Percentiles rank a stretch among this genome's conserved stretches.
Conservation (phyloP, 1,284 basidiomycete genomes). For the Pseudozyma hubeiensis region DNA sequence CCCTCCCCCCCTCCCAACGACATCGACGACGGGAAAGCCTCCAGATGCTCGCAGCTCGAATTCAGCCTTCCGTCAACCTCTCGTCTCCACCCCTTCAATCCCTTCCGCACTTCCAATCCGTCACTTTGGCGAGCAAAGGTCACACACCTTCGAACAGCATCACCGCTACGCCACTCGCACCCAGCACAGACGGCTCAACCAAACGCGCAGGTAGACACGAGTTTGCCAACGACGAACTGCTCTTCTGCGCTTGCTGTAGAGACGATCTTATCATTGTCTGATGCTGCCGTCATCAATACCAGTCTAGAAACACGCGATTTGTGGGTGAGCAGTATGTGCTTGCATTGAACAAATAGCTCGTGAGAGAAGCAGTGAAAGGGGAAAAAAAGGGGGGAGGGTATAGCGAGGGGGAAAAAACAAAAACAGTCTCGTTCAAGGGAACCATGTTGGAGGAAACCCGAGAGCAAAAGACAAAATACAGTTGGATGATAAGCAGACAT, state of each 20-base stretch:
- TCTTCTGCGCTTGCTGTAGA: slow-evolving; percentile 48
- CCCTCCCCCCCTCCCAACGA: slow-evolving; percentile 34
- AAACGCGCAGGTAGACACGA: slow-evolving; percentile 26
- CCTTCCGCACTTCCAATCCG: slow-evolving; percentile 2
- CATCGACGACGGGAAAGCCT: slow-evolving; percentile 37
- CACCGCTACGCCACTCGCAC: slow-evolving; percentile 7
- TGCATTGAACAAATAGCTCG: slow-evolving; percentile 9
- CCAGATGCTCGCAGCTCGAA: slow-evolving; percentile 48
- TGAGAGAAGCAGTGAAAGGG: background rate
- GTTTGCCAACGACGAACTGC: slow-evolving; percentile 49
- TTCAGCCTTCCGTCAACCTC: slow-evolving; percentile 5
- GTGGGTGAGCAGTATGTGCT: too few species aligned
- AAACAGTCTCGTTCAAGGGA: background rate
- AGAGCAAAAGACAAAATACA: background rate
- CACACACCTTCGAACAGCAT: slow-evolving; percentile 32
- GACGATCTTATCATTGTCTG: slow-evolving; percentile 54
- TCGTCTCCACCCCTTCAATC: background rate
- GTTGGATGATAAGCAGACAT: background rate
- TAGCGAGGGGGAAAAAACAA: slow-evolving; percentile 9
- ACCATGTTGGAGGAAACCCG: slow-evolving; percentile 30
- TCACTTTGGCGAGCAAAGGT: slow-evolving; percentile 28
- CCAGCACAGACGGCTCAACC: background rate
- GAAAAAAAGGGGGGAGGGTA: slow-evolving; percentile 8
- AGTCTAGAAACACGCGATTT: background rate
- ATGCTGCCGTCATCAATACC: too few species aligned